Percentiles rank a stretch among this genome's conserved stretches.
These are phyloP conservation scores for Colletotrichum lini DNA, from an alignment of 2,329 filamentous ascomycete genomes.

Conservation along the genomic window DNA sequence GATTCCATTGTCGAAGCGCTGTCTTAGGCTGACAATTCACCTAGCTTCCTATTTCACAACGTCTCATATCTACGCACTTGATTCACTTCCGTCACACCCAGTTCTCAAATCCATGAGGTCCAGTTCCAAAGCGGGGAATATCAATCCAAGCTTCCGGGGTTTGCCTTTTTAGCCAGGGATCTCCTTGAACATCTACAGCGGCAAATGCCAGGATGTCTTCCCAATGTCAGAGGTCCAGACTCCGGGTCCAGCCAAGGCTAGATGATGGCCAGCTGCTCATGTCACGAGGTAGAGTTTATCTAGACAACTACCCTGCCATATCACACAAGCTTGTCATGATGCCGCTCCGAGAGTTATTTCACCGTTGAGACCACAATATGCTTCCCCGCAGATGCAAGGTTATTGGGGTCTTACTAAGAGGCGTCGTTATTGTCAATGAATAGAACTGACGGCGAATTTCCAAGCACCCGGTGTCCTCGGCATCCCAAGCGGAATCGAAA, in stretches of 20 bases:
- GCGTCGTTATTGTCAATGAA: neutral
- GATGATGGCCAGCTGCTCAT: neutral
- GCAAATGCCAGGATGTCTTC: conserved; percentile 1
- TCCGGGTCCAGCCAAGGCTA: neutral
- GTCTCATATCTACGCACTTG: neutral
- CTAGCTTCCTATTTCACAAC: neutral
- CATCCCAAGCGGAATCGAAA: neutral
- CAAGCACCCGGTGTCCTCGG: neutral
- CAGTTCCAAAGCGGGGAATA: neutral
- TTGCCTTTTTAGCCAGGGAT: neutral
- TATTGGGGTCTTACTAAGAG: neutral
- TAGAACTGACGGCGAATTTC: neutral
- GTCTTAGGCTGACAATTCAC: neutral
- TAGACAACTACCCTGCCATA: no score
- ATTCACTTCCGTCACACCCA: neutral
- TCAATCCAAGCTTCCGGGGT: neutral
- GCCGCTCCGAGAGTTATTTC: neutral
- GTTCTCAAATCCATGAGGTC: neutral
- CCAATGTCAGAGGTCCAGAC: neutral
- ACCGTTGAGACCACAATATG: neutral
- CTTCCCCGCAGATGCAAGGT: neutral
- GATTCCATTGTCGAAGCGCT: neutral
- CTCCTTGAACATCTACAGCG: neutral
- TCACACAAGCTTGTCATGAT: neutral
- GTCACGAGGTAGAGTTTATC: neutral